Conservation (phyloP, 1,284 basidiomycete genomes). For the Rhodotorula sp. region DNA sequence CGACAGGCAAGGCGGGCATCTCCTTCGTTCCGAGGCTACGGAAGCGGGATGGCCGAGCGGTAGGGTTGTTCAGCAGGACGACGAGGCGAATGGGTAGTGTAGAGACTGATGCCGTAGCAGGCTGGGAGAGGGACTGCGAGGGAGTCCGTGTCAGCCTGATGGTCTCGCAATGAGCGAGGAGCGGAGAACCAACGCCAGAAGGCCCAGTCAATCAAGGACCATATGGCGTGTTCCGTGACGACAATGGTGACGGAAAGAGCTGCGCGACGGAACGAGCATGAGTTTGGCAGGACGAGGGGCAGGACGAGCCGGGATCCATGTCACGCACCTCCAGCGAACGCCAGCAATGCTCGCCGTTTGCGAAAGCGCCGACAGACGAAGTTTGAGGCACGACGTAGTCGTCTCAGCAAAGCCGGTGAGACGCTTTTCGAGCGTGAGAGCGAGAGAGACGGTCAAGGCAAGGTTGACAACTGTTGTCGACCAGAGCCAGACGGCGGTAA, state of each 20-base stretch:
- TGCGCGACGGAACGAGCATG: neutral
- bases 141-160: neutral
- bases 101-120: conserved; percentile 13
- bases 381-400: neutral
- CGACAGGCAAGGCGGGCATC: neutral
- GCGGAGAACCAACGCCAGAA: conserved; percentile 9
- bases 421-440: neutral
- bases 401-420: neutral
- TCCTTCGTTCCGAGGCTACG: too few species aligned
- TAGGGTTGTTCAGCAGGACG: neutral
- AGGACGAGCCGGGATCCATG: too few species aligned
- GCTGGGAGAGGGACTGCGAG: conserved; percentile 5
- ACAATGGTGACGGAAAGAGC: neutral
- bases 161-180: too few species aligned
- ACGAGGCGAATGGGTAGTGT: conserved; percentile 3
- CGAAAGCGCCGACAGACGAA: neutral
- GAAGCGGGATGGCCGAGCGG: neutral
- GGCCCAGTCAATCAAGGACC: conserved; percentile 5
- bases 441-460: neutral
- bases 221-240: neutral
- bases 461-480: conserved; percentile 2
- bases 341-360: neutral
- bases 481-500: conserved; percentile 5
- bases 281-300: neutral
- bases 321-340: conserved; percentile 3